Evolutionary conservation across 805 yeast genomes (phyloP).

Genomic region (Myxozyma melibiosi): DNA sequence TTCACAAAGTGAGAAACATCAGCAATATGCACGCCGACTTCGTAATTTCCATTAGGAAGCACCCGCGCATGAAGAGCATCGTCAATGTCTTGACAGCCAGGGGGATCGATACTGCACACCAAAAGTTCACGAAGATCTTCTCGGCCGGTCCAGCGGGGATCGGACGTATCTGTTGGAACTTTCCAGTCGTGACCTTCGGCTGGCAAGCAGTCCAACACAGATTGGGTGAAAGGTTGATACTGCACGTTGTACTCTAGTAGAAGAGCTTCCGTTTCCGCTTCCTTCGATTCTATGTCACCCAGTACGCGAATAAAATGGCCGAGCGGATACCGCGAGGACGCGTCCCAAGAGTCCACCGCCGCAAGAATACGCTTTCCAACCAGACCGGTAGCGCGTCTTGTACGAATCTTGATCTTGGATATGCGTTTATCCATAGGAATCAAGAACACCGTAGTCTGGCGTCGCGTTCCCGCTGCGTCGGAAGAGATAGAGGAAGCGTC

Average conservation of each 20-base stretch:
- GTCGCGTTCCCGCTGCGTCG: slow-evolving; percentile 52
- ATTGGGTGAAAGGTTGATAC: slow-evolving; percentile 90
- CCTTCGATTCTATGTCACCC: slow-evolving; percentile 88
- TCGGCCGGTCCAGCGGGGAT: slow-evolving; percentile 55
- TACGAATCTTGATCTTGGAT: slow-evolving; percentile 83
- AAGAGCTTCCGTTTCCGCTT: slow-evolving; percentile 95
- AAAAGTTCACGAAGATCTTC: slow-evolving; percentile 83
- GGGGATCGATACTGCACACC: slow-evolving; percentile 97
- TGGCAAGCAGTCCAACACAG: slow-evolving; percentile 91
- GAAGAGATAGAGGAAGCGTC: slow-evolving; percentile 67
- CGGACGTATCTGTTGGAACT: slow-evolving; percentile 65
- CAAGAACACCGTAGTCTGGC: slow-evolving; percentile 63
- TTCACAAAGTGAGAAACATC: slow-evolving; percentile 98
- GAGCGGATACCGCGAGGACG: slow-evolving; percentile 78
- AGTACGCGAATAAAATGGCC: slow-evolving; percentile 91
- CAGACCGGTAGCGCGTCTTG: slow-evolving; percentile 81
- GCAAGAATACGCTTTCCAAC: slow-evolving; percentile 89
- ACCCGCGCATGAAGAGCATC: slow-evolving; percentile 89
- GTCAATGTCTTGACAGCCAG: slow-evolving; percentile 97
- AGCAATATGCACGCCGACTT: slow-evolving; percentile 98
- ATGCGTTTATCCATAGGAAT: slow-evolving; percentile 84
- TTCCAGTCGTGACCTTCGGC: slow-evolving; percentile 91
- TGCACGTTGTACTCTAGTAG: slow-evolving; percentile 94
- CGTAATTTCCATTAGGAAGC: slow-evolving; percentile 90
- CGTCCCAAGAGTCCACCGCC: slow-evolving; percentile 91